These are phyloP conservation scores for Yamadazyma takamatsuzukensis DNA, from an alignment of 805 yeast species.

Conservation along the genomic window DNA sequence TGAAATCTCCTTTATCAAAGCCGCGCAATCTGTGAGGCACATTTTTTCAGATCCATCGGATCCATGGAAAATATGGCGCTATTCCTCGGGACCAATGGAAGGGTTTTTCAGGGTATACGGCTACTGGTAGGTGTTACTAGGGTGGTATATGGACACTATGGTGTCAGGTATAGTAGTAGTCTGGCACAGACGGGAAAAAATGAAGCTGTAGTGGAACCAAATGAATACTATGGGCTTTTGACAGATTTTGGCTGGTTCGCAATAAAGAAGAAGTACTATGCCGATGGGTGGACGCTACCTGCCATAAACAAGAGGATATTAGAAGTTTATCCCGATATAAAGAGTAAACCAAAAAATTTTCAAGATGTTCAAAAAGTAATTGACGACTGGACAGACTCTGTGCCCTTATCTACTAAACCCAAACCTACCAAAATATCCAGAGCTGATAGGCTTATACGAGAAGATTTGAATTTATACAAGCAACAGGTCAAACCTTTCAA, in stretches of 20 bases:
- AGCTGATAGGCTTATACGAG: conserved; percentile 2
- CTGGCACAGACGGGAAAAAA: neutral
- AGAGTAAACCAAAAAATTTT: conserved; percentile 1
- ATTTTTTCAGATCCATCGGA: too few relatives aligned
- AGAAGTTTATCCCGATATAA: conserved; percentile 13
- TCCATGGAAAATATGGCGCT: too few relatives aligned
- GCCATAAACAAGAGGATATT: conserved; percentile 9
- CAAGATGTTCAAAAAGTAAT: conserved; percentile 12
- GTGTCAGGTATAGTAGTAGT: neutral
- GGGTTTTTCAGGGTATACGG: conserved; percentile 1
- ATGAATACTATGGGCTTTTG: conserved; percentile 10
- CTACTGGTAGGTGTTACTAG: too few relatives aligned
- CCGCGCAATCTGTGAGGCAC: too few relatives aligned
- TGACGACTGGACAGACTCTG: conserved; percentile 14
- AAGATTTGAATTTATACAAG: conserved; percentile 5
- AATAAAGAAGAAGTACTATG: conserved; percentile 14
- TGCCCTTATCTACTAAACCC: conserved; percentile 6
- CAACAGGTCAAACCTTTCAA: conserved; percentile 4
- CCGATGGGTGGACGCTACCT: conserved; percentile 16
- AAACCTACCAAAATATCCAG: conserved; percentile 4
- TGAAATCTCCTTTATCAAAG: too few relatives aligned
- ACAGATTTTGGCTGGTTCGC: conserved; percentile 21
- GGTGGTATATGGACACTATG: too few relatives aligned
- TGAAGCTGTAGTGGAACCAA: conserved; percentile 9
- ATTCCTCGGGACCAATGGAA: too few relatives aligned